These are phyloP conservation scores for Murraya koenigii DNA, from an alignment of 345 rosid genomes.

Conservation along the genomic window DNA sequence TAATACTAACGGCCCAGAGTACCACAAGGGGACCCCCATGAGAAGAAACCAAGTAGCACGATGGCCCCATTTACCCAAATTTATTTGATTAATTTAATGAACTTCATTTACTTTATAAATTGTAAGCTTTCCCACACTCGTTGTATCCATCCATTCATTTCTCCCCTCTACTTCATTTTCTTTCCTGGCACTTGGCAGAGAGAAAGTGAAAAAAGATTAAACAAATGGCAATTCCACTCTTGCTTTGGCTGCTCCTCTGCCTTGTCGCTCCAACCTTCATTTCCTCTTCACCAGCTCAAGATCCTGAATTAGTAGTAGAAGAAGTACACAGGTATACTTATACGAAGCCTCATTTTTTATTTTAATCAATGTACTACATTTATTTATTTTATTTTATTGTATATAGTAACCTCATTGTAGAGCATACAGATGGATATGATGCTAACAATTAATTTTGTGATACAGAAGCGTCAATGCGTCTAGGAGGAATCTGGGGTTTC, in stretches of 20 bases:
- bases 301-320: slow-evolving; percentile 50
- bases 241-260: background rate
- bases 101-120: slow-evolving; percentile 14
- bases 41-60: background rate
- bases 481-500: slow-evolving; percentile 55
- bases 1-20: slow-evolving; percentile 10
- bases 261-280: slow-evolving; percentile 34
- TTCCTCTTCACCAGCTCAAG: slow-evolving; percentile 42
- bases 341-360: background rate
- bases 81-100: background rate
- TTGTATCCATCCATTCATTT: background rate
- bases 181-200: no score
- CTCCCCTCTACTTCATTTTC: background rate
- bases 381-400: background rate
- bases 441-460: background rate
- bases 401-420: background rate
- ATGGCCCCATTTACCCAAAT: background rate
- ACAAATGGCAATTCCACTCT: slow-evolving; percentile 13
- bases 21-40: slow-evolving; percentile 6
- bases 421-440: background rate
- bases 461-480: slow-evolving; percentile 56
- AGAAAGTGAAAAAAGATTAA: background rate
- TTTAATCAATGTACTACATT: background rate
- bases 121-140: background rate
- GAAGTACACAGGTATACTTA: slow-evolving; percentile 42